Conservation (phyloP, 805 yeast species). For the Phaffomyces antillensis region DNA sequence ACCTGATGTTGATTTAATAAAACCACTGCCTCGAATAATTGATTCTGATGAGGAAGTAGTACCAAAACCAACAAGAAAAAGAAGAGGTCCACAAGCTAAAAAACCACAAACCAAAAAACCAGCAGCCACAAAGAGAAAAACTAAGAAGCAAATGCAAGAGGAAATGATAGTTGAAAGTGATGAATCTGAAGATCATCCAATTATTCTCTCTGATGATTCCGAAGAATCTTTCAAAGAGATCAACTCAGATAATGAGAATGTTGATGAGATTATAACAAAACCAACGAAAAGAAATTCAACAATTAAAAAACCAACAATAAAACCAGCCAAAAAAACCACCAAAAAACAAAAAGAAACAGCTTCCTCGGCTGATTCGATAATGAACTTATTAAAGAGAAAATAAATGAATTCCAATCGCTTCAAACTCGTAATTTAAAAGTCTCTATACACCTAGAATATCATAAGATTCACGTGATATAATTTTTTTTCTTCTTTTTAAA, state of each 20-base stretch:
- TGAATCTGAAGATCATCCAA: no score
- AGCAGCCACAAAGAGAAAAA: neutral
- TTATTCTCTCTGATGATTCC: neutral
- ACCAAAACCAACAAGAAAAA: neutral
- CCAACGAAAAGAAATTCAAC: neutral
- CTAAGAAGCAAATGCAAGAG: neutral
- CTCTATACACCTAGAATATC: no score
- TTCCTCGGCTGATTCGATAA: neutral
- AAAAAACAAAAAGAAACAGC: neutral
- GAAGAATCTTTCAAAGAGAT: conserved; percentile 3
- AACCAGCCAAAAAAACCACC: neutral
- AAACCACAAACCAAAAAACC: neutral
- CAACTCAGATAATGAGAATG: conserved; percentile 1
- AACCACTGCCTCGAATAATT: neutral
- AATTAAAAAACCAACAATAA: neutral
- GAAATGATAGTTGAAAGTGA: neutral
- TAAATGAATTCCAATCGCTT: neutral
- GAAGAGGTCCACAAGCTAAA: neutral
- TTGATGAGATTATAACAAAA: neutral
- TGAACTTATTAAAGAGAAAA: neutral
- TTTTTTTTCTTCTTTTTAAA: no score
- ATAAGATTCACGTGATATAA: no score
- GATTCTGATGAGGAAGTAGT: conserved; percentile 1
- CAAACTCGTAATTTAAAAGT: no score
- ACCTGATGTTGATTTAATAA: neutral